Evolutionary conservation across 83 land plant species (phyloP).

Genomic region (Isoetes engelmannii): DNA sequence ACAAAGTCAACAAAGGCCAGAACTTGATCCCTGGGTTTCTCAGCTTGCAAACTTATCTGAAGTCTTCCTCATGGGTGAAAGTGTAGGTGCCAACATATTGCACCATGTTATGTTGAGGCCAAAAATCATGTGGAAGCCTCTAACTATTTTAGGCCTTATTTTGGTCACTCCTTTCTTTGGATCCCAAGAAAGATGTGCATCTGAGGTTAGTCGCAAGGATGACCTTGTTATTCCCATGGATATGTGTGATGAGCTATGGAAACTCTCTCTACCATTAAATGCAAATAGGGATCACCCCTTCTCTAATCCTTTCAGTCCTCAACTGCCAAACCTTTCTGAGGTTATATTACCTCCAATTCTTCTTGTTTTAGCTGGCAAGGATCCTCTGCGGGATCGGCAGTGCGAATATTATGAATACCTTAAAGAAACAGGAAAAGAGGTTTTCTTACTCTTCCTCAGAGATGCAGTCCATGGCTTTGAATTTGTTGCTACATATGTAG

Average conservation of each 20-base stretch:
- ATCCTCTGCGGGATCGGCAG: slow-evolving; percentile 28
- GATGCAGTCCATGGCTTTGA: too few species aligned
- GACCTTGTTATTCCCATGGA: slow-evolving; percentile 20
- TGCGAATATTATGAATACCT: slow-evolving; percentile 22
- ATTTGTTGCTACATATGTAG: too few species aligned
- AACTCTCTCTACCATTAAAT: slow-evolving; percentile 28
- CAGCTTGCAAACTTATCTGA: neutral
- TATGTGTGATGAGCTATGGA: slow-evolving; percentile 44
- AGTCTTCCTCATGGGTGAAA: too few species aligned
- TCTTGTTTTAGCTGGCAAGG: slow-evolving; percentile 23
- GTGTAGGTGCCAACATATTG: too few species aligned
- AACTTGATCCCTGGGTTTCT: neutral
- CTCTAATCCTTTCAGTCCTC: slow-evolving; percentile 30
- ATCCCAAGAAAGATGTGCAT: too few species aligned
- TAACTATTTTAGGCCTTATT: too few species aligned
- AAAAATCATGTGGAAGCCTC: neutral
- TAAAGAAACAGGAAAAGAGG: slow-evolving; percentile 22
- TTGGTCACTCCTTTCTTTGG: too few species aligned
- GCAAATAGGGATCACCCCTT: slow-evolving; percentile 26
- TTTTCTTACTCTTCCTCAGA: neutral
- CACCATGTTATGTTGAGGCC: neutral
- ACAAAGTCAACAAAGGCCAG: too few species aligned
- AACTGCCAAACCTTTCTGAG: slow-evolving; percentile 4
- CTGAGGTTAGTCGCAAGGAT: neutral
- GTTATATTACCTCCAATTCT: slow-evolving; percentile 16